phyloP scores from a whole-genome alignment of 2,329 filamentous ascomycete genomes.

The Rutstroemia sp. region DNA sequence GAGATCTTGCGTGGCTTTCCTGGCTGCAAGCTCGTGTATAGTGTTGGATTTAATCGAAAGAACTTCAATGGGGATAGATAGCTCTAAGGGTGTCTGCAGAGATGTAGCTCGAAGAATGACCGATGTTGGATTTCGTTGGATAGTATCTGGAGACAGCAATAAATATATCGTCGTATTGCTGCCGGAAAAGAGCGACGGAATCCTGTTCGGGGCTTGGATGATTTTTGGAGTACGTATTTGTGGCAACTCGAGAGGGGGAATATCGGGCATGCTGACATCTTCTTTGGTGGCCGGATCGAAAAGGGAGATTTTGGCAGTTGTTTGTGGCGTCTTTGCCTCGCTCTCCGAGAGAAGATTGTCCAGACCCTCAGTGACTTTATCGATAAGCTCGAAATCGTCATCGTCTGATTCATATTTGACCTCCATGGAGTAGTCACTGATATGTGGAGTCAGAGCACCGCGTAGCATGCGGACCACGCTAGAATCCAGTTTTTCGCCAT shows the following conservation, averaged over 20 bases:
- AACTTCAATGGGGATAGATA: constrained; percentile 55
- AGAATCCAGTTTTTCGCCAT: constrained; percentile 58
- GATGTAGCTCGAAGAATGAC: constrained; percentile 53
- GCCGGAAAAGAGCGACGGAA: constrained; percentile 61
- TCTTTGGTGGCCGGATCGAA: constrained; percentile 38
- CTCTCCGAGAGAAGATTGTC: constrained; percentile 28
- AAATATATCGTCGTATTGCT: constrained; percentile 59
- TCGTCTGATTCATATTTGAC: constrained; percentile 45
- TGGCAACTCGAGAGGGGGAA: constrained; percentile 36
- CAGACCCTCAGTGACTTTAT: constrained; percentile 46
- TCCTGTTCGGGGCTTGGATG: constrained; percentile 55
- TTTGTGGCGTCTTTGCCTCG: background rate
- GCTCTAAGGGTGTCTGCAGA: constrained; percentile 48
- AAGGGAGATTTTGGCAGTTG: constrained; percentile 39
- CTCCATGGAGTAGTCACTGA: constrained; percentile 56
- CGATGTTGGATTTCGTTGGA: constrained; percentile 40
- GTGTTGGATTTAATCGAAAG: constrained; percentile 41
- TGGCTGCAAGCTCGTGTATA: constrained; percentile 64
- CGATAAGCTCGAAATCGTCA: constrained; percentile 56
- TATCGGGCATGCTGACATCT: background rate
- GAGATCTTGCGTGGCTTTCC: constrained; percentile 60
- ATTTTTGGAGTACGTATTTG: constrained; percentile 44
- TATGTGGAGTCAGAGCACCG: constrained; percentile 58
- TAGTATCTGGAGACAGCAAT: constrained; percentile 47
- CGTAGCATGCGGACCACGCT: constrained; percentile 71